Conservation (phyloP, 2,329 filamentous ascomycete genomes). For the Truncatella angustata region DNA sequence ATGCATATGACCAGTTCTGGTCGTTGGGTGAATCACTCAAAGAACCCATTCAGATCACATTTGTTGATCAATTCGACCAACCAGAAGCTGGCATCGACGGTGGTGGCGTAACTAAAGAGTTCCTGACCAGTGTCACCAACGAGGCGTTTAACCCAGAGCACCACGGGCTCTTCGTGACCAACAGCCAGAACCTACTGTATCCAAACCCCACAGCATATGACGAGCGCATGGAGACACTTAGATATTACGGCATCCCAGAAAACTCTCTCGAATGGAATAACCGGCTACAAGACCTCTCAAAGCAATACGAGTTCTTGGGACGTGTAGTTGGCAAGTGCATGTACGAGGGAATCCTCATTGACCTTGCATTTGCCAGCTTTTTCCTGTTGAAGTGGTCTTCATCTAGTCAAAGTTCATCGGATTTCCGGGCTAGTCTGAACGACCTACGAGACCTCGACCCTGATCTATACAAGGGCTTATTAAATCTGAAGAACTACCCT, state of each 20-base stretch:
- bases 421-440: conserved; percentile 90
- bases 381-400: conserved; percentile 95
- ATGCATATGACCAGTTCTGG: conserved; percentile 84
- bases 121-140: conserved; percentile 81
- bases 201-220: conserved; percentile 81
- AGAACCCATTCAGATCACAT: conserved; percentile 94
- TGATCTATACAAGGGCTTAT: conserved; percentile 82
- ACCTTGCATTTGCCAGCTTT: conserved; percentile 90
- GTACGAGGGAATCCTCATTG: conserved; percentile 93
- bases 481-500: conserved; percentile 78
- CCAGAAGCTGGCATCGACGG: conserved; percentile 94
- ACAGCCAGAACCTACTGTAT: conserved; percentile 82
- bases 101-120: conserved; percentile 96
- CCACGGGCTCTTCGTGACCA: conserved; percentile 73
- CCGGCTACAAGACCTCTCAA: conserved; percentile 59
- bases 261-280: conserved; percentile 51
- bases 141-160: conserved; percentile 68
- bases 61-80: conserved; percentile 85
- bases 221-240: conserved; percentile 60
- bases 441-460: conserved; percentile 91
- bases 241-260: conserved; percentile 40
- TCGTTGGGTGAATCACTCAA: conserved; percentile 78
- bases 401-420: conserved; percentile 40
- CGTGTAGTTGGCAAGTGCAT: conserved; percentile 94
- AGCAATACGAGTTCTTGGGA: conserved; percentile 86